Evolutionary conservation across 306 rosid genomes (phyloP), one percentile per base, ranked within the genome.

Genomic region (Malus asiatica): DNA sequence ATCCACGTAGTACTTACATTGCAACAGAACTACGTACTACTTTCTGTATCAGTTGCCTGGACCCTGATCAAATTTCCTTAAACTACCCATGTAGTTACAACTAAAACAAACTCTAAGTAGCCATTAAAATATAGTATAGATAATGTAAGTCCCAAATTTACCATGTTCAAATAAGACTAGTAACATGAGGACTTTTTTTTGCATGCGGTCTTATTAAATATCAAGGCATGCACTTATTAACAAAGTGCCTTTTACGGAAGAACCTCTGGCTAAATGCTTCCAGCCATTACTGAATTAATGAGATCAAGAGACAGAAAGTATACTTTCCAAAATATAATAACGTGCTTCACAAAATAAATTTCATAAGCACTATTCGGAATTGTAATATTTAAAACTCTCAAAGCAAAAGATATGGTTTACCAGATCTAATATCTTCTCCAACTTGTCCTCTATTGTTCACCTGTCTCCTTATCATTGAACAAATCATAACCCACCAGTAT

Each of bases 401-500:
- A 55, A 81, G 72, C 53, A 70, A 78, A 53, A 57, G 60, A 71
- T 55, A 77, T 64, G 52, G 79, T 78, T 70, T 85, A 95, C 99
- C 99, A 71, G 97, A 92, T 95, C 99, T 95, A 80, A 95, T 95
- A 86, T 92, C 97, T 78, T 95, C 99, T 71, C 99, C 99, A 78
- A 95, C 99, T 85, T 85, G 76, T 61, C 99, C 99, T 42, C 97
- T 88, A 75, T 95, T 95, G 77, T 87, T 83, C 88, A 95, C 88
- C 80, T 88, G 99, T 79, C 90, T 89, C 53, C 60, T 60, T 80
- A 95, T 84, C 99, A 95, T 95, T 15, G 92, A 75, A 71, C 84
- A 90, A 87, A 95, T 95, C 84, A 92, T 96, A 78, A 89, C 78
- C 99, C 99, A 95, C 99, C 99, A 95, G 88, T 95, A 95, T 85